A percentile compares a stretch with the other conserved stretches of the same genome.
Evolutionary conservation across 2,329 filamentous ascomycete species (phyloP).

Genomic region (Chrysoporthe austroafricana): DNA sequence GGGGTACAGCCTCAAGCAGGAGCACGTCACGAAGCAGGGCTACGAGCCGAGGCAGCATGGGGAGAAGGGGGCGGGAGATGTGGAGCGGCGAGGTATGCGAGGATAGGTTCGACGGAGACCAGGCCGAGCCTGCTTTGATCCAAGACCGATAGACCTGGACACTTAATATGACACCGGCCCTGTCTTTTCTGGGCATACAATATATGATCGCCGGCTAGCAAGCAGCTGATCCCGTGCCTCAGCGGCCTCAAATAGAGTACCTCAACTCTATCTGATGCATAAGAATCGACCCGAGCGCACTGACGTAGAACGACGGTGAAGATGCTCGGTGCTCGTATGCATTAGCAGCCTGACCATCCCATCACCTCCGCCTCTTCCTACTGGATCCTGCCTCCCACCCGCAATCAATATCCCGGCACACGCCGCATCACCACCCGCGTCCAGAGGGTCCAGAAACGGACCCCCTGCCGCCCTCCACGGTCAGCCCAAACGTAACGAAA

Average conservation of each 20-base stretch:
- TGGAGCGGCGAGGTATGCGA: not conserved
- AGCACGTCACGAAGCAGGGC: slow-evolving; percentile 38
- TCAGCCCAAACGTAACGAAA: not conserved
- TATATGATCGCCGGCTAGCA: no score
- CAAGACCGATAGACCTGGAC: no score
- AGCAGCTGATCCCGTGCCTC: no score
- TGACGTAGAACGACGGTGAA: no score
- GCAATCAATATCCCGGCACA: not conserved
- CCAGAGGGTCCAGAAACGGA: not conserved
- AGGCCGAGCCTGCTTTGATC: no score
- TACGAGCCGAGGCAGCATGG: slow-evolving; percentile 30
- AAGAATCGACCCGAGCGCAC: no score
- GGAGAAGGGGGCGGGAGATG: slow-evolving; percentile 11
- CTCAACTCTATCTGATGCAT: no score
- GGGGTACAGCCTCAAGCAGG: slow-evolving; percentile 38
- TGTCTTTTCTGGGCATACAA: no score
- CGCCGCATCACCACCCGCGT: not conserved
- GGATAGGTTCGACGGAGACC: no score
- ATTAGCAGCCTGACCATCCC: not conserved
- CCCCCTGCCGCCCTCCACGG: not conserved
- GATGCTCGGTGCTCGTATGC: not conserved
- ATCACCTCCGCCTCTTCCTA: not conserved
- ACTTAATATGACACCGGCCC: no score
- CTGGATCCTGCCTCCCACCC: not conserved
- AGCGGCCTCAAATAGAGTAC: no score